phyloP scores from a whole-genome alignment of 129 eudicot genomes.

The Saussurea involucrata region DNA sequence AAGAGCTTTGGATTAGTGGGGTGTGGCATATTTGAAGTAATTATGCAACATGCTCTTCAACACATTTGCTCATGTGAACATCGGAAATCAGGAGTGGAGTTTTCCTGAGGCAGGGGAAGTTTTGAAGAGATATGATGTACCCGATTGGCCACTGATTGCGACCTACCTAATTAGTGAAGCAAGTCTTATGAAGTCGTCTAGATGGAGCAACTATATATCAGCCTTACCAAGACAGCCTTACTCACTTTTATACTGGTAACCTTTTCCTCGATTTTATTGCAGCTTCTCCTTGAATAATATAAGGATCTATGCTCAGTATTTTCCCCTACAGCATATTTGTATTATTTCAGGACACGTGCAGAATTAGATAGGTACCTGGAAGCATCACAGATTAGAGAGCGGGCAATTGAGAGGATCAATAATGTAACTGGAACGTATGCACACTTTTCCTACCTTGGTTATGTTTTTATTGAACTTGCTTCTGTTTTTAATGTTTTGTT shows the following conservation, averaged over 20 bases:
- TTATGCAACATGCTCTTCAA: neutral
- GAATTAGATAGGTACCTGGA: conserved; percentile 90
- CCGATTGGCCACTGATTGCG: conserved; percentile 97
- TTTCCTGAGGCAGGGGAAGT: conserved; percentile 79
- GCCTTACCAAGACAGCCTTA: conserved; percentile 97
- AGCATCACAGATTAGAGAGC: conserved; percentile 87
- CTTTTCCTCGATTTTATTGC: neutral
- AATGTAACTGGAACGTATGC: conserved; percentile 92
- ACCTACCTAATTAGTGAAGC: conserved; percentile 94
- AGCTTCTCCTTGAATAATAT: neutral
- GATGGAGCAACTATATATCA: conserved; percentile 87
- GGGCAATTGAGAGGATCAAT: conserved; percentile 90
- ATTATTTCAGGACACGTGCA: conserved; percentile 89
- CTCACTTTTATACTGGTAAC: conserved; percentile 89
- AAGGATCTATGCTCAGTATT: conserved; percentile 59
- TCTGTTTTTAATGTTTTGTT: neutral
- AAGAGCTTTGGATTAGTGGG: neutral
- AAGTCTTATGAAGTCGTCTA: conserved; percentile 58
- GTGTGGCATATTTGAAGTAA: neutral
- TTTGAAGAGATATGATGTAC: conserved; percentile 67
- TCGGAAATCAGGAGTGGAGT: conserved; percentile 75
- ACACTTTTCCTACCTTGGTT: conserved; percentile 5
- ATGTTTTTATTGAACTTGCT: neutral
- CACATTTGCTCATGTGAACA: neutral
- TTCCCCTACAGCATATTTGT: conserved; percentile 66